Evolutionary conservation across 129 eudicot genomes (phyloP), one percentile per base, ranked within the genome.

Genomic region (Glebionis coronaria): DNA sequence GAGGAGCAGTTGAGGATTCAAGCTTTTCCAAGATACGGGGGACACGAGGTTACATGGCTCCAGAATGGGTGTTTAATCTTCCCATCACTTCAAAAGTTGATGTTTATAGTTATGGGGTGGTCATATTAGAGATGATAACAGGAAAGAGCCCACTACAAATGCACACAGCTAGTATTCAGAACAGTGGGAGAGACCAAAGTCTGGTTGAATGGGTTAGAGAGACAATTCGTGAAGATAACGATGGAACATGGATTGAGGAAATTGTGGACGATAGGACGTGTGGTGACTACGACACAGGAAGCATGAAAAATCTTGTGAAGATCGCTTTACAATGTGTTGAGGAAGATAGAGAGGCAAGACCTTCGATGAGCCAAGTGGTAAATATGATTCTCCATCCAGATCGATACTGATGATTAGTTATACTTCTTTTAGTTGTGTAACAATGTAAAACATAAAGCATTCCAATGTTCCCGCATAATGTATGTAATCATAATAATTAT

Each of bases 31-130:
- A 21, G 72, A 80, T 82, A 3, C 75, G 91, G 20, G 88, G 91
- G 50, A 85, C 91, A 4, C 73, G 91, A 38, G 91, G 91, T 0
- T 85, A 82, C 59, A 85, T 85, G 91, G 85, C 91, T 23, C 91
- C 87, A 2, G 88, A 85, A 68, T 85, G 92, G 88, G 66, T 78
- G 18, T 59, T 55, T 0, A 73, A 80, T 67, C 80, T 73, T 14
- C 83, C 80, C 0, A 79, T 82, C 4, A 85, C 85, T 1, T 77
- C 91, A 1, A 85, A 83, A 76, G 87, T 79, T 35, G 88, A 83
- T 73, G 88, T 83, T 7, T 83, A 79, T 15, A 79, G 88, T 55
- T 83, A 76, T 10, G 88, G 84, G 52, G 66, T 79, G 27, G 87
- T 82, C 23, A 18, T 82, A 23, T 50, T 82, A 59, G 84, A 82